Conservation (phyloP, 2,329 filamentous ascomycete genomes). For the Botrytis elliptica region DNA sequence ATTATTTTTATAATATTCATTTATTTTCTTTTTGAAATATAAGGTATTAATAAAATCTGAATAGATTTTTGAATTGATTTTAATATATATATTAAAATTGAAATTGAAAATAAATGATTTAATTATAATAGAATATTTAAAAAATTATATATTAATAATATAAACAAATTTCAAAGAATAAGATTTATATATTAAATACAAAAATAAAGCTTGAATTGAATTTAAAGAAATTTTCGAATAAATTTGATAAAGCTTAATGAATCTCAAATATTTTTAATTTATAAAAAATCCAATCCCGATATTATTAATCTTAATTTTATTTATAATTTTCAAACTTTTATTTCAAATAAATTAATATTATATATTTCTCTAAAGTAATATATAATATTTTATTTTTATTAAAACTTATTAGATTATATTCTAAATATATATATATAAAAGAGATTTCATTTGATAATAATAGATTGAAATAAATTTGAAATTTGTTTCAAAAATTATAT, state of each 20-base stretch:
- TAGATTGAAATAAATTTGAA: background rate
- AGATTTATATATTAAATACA: too few species aligned
- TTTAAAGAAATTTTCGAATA: background rate
- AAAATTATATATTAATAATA: too few species aligned
- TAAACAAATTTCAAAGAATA: too few species aligned
- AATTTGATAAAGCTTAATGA: background rate
- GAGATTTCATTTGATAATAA: background rate
- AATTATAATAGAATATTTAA: too few species aligned
- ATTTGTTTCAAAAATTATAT: background rate
- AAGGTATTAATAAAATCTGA: too few species aligned
- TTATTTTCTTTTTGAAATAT: too few species aligned
- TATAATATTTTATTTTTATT: background rate
- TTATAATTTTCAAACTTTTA: background rate
- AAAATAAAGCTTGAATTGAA: too few species aligned
- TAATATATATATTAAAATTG: too few species aligned
- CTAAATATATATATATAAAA: background rate
- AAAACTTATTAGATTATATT: background rate
- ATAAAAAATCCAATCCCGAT: background rate
- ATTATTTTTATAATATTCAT: too few species aligned
- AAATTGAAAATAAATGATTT: too few species aligned
- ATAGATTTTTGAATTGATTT: too few species aligned
- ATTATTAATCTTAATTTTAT: background rate
- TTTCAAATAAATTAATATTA: background rate
- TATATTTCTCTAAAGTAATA: background rate
- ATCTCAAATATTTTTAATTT: background rate